Percentiles rank a stretch among this genome's conserved stretches.
phyloP scores from a whole-genome alignment of 1,284 basidiomycete genomes.

The Tilletia walkeri region DNA sequence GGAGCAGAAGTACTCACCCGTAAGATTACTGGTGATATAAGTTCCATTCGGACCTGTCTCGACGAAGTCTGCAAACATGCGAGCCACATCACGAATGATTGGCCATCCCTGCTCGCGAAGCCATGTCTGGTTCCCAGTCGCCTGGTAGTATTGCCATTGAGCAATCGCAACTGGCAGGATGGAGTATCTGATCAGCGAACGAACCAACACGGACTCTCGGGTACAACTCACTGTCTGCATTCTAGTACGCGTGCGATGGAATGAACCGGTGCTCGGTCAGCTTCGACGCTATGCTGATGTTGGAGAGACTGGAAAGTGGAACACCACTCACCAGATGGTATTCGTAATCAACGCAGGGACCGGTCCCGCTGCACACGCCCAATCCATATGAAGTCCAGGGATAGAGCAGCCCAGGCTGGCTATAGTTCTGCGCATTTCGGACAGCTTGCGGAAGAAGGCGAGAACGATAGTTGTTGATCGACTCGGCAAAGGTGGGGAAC shows the following conservation, averaged over 20 bases:
- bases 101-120: conserved; percentile 36
- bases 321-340: conserved; percentile 48
- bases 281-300: too few relatives aligned
- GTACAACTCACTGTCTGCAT: conserved; percentile 7
- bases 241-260: not conserved
- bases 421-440: conserved; percentile 23
- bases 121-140: conserved; percentile 38
- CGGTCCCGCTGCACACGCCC: conserved; percentile 30
- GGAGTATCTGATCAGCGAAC: not conserved
- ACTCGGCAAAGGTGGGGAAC: conserved; percentile 35
- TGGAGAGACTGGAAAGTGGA: not conserved
- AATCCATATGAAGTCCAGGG: conserved; percentile 40
- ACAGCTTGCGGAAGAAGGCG: conserved; percentile 18
- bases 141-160: conserved; percentile 37
- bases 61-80: conserved; percentile 42
- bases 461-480: conserved; percentile 39
- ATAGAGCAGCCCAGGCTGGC: conserved; percentile 35
- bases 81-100: conserved; percentile 32
- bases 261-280: not conserved
- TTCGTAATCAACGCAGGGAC: conserved; percentile 33
- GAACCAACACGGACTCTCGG: not conserved
- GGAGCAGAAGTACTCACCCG: conserved; percentile 20
- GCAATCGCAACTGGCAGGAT: conserved; percentile 24
- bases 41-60: conserved; percentile 24
- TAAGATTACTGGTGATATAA: conserved; percentile 33